phyloP scores from a whole-genome alignment of 768 basidiomycete species.

The Russula emetica region DNA sequence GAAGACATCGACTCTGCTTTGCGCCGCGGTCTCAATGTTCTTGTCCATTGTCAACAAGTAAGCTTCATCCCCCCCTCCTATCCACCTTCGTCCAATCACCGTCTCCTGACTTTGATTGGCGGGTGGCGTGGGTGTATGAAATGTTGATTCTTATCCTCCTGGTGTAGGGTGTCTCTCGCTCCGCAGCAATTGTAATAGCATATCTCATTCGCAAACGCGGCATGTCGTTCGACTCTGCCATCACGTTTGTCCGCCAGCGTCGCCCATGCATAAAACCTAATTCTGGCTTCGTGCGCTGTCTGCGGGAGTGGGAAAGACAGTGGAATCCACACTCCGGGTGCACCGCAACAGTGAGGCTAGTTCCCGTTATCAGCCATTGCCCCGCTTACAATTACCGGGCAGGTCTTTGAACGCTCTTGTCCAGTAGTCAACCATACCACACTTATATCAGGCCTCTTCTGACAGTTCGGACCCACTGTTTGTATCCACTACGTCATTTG shows the following conservation, averaged over 20 bases:
- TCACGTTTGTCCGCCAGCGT: slow-evolving; percentile 55
- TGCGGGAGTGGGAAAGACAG: slow-evolving; percentile 27
- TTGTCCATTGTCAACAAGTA: slow-evolving; percentile 83
- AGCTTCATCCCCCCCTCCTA: slow-evolving; percentile 28
- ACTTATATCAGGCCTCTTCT: slow-evolving; percentile 3
- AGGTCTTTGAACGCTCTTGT: slow-evolving; percentile 20
- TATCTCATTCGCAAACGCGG: slow-evolving; percentile 73
- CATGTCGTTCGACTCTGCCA: slow-evolving; percentile 67
- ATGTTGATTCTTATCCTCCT: neutral
- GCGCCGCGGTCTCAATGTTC: slow-evolving; percentile 55
- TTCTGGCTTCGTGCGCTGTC: slow-evolving; percentile 55
- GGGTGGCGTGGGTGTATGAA: slow-evolving; percentile 6
- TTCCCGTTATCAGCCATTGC: neutral
- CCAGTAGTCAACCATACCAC: slow-evolving; percentile 9
- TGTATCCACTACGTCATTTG: slow-evolving; percentile 16
- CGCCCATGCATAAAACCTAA: slow-evolving; percentile 76
- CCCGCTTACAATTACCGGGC: neutral
- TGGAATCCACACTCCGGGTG: slow-evolving; percentile 17
- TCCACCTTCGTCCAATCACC: slow-evolving; percentile 6
- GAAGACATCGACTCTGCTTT: slow-evolving; percentile 61
- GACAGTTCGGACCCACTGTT: neutral
- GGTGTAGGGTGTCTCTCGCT: slow-evolving; percentile 71
- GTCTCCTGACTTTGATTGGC: slow-evolving; percentile 15
- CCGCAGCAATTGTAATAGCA: slow-evolving; percentile 70
- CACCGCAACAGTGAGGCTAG: slow-evolving; percentile 15